These are phyloP conservation scores for Talaromyces adpressus DNA, from an alignment of 495 filamentous ascomycete species.

Conservation along the genomic window DNA sequence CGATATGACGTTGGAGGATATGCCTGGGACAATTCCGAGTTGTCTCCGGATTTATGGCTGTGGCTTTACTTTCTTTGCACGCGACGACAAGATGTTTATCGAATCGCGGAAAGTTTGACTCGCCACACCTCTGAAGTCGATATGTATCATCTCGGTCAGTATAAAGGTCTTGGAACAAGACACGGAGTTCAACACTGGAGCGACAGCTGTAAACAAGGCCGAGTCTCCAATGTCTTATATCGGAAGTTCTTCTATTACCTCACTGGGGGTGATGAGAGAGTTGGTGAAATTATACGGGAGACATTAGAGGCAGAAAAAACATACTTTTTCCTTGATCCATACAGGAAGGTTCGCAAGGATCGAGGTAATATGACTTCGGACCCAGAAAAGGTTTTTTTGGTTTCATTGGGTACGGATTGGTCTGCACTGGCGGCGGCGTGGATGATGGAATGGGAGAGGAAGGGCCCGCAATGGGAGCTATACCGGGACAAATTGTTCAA, in stretches of 20 bases:
- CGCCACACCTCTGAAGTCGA: slow-evolving; percentile 45
- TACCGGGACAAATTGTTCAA: slow-evolving; percentile 26
- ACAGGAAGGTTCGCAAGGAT: slow-evolving; percentile 38
- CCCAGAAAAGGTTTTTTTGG: slow-evolving; percentile 28
- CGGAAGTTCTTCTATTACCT: slow-evolving; percentile 40
- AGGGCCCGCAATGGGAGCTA: slow-evolving; percentile 34
- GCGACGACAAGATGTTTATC: slow-evolving; percentile 35
- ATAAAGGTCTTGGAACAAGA: slow-evolving; percentile 43
- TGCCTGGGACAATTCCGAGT: slow-evolving; percentile 49
- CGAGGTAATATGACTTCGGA: slow-evolving; percentile 24
- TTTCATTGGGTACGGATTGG: slow-evolving; percentile 42
- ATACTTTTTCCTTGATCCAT: slow-evolving; percentile 35
- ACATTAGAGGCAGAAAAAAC: slow-evolving; percentile 33
- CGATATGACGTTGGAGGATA: slow-evolving; percentile 46
- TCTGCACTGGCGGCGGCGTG: slow-evolving; percentile 37
- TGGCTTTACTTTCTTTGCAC: slow-evolving; percentile 47
- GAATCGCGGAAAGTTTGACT: slow-evolving; percentile 40
- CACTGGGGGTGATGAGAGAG: slow-evolving; percentile 35
- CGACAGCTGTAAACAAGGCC: slow-evolving; percentile 44
- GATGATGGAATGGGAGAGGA: slow-evolving; percentile 42
- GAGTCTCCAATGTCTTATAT: slow-evolving; percentile 39
- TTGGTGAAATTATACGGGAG: slow-evolving; percentile 34
- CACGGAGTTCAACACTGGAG: slow-evolving; percentile 45
- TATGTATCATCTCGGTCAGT: slow-evolving; percentile 39
- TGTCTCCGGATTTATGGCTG: slow-evolving; percentile 44